phyloP scores from a whole-genome alignment of 495 filamentous ascomycete species.

The Lasiosphaeria miniovina region DNA sequence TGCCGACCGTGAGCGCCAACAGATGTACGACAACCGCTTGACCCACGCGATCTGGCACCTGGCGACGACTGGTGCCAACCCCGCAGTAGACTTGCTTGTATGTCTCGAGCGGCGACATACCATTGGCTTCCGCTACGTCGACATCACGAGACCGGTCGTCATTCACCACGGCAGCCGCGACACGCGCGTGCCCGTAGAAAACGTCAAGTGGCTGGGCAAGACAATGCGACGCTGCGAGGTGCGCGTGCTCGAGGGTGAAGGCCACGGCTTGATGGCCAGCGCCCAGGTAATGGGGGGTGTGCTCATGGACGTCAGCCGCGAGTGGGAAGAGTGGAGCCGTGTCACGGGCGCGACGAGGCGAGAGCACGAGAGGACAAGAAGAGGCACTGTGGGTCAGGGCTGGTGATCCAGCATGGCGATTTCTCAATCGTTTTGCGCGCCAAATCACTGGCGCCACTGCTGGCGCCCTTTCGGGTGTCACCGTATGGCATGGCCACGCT shows the following conservation, averaged over 20 bases:
- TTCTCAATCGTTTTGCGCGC: neutral
- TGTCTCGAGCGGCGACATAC: constrained; percentile 88
- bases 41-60: constrained; percentile 92
- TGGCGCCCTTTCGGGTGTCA: too few relatives aligned
- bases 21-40: constrained; percentile 77
- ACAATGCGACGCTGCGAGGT: constrained; percentile 93
- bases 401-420: constrained; percentile 11
- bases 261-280: constrained; percentile 94
- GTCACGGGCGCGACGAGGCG: constrained; percentile 32
- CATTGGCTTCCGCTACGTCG: constrained; percentile 95
- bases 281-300: constrained; percentile 89
- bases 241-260: constrained; percentile 84
- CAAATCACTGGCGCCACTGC: neutral
- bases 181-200: constrained; percentile 89
- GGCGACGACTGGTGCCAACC: constrained; percentile 90
- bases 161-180: constrained; percentile 94
- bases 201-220: constrained; percentile 90
- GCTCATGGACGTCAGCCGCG: constrained; percentile 85
- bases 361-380: constrained; percentile 24
- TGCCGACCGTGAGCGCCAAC: constrained; percentile 67
- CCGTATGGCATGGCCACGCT: too few relatives aligned
- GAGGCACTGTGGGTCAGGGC: constrained; percentile 25
- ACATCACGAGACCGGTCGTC: constrained; percentile 84
- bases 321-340: constrained; percentile 90
- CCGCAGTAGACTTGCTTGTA: constrained; percentile 86